Evolutionary conservation across 176 grass and related monocot genomes (phyloP), one percentile per base, ranked within the genome.

Genomic region (Ensete glaucum): DNA sequence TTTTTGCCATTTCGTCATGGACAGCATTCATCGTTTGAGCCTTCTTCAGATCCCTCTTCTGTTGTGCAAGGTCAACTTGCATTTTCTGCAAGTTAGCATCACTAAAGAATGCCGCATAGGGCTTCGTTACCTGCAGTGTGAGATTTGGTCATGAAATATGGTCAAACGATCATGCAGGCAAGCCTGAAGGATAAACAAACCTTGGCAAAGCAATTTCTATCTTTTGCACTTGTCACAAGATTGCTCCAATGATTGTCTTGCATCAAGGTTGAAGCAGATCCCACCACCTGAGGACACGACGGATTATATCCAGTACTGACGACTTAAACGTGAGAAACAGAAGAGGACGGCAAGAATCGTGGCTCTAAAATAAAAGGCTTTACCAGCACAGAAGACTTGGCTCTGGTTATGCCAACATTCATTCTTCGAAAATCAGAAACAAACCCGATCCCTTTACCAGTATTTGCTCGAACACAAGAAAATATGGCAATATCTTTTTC

Each of bases 381-480:
- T 91, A 89, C 94, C 22, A 97, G 79, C 54, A 97, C 88, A 24
- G 94, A 82, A 52, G 94, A 88, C 78, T 84, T 92, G 77, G 94
- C 94, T 85, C 94, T 88, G 16, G 94, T 97, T 78, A 97, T 93
- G 60, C 88, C 90, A 59, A 97, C 94, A 84, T 97, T 97, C 94
- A 97, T 97, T 88, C 94, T 79, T 55, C 94, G 82, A 56, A 93
- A 93, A 85, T 97, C 94, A 80, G 82, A 75, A 83, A 97, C 82
- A 77, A 97, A 97, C 11, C 94, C 94, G 74, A 97, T 97, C 27
- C 85, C 89, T 87, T 90, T 87, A 69, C 83, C 84, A 77, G 86
- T 71, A 67, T 93, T 93, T 77, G 88, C 87, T 87, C 94, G 84
- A 73, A 97, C 94, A 80, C 94, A 97, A 65, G 94, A 91, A 83